Conservation (phyloP, 2,329 filamentous ascomycete genomes). For the Nemania bipapillata region DNA sequence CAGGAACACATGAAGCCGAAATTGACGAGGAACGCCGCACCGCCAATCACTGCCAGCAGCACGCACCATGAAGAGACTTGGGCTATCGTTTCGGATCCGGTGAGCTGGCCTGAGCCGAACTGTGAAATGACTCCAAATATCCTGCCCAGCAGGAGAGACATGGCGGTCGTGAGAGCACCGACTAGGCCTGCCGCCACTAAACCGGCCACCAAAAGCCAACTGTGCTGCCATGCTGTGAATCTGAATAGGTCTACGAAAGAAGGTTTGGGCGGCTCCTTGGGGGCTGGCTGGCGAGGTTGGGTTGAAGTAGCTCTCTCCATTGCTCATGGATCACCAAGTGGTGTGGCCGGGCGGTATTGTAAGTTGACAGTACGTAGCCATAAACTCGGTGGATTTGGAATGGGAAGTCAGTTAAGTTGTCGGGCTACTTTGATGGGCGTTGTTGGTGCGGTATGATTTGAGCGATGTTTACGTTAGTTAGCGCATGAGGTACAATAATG, state of each 20-base stretch:
- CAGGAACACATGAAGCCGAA: constrained; percentile 75
- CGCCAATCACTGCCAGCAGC: constrained; percentile 71
- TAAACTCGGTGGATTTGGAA: not conserved
- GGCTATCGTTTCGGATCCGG: constrained; percentile 62
- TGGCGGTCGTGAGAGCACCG: constrained; percentile 71
- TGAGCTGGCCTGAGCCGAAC: constrained; percentile 68
- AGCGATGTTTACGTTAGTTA: constrained; percentile 20
- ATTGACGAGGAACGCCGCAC: constrained; percentile 73
- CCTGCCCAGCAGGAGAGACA: constrained; percentile 77
- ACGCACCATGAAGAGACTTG: constrained; percentile 70
- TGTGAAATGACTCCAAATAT: constrained; percentile 77
- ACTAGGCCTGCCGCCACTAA: constrained; percentile 66
- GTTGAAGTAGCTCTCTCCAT: constrained; percentile 24
- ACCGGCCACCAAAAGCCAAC: constrained; percentile 64
- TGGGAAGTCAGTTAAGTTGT: not conserved
- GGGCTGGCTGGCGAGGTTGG: not conserved
- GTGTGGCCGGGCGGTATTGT: not conserved
- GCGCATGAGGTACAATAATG: constrained; percentile 3
- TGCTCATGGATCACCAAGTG: not conserved
- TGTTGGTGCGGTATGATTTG: not conserved
- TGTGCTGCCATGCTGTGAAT: constrained; percentile 74
- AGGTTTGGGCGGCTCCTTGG: constrained; percentile 12
- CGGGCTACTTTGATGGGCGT: not conserved
- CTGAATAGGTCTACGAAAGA: constrained; percentile 67
- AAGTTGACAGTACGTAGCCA: not conserved